Conservation (phyloP, 2,329 filamentous ascomycete species). For the Dendryphion nanum region DNA sequence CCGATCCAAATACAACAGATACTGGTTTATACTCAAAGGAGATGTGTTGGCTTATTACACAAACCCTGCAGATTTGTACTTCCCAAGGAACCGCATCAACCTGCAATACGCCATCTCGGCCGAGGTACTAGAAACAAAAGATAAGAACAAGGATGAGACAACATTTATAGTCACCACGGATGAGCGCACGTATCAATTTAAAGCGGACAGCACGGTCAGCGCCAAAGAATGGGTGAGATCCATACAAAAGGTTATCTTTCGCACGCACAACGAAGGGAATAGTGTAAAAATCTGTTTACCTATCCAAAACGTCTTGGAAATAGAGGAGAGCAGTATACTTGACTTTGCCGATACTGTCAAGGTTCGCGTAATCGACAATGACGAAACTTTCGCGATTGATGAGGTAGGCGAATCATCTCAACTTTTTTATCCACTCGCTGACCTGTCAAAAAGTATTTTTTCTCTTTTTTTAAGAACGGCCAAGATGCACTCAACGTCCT, state of each 20-base stretch:
- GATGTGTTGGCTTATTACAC: slow-evolving; percentile 89
- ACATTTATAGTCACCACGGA: slow-evolving; percentile 81
- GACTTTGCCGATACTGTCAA: slow-evolving; percentile 94
- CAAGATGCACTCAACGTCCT: slow-evolving; percentile 80
- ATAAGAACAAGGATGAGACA: slow-evolving; percentile 67
- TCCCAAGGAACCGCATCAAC: slow-evolving; percentile 88
- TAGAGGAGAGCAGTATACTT: slow-evolving; percentile 87
- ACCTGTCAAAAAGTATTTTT: slow-evolving; percentile 70
- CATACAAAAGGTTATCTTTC: slow-evolving; percentile 90
- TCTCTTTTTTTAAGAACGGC: slow-evolving; percentile 88
- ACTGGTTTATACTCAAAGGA: slow-evolving; percentile 91
- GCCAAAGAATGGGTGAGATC: slow-evolving; percentile 97
- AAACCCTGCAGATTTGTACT: slow-evolving; percentile 82
- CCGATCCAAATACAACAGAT: slow-evolving; percentile 83
- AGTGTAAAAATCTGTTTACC: slow-evolving; percentile 95
- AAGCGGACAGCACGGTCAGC: slow-evolving; percentile 80
- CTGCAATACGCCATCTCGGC: slow-evolving; percentile 88
- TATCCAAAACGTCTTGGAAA: slow-evolving; percentile 83
- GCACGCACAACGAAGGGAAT: slow-evolving; percentile 93
- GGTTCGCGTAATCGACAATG: slow-evolving; percentile 86
- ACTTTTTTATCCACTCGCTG: neutral
- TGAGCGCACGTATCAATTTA: slow-evolving; percentile 80
- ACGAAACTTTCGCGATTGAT: slow-evolving; percentile 92
- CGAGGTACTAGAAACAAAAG: slow-evolving; percentile 67
- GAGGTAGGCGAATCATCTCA: slow-evolving; percentile 57